Conservation (phyloP, 768 basidiomycete species). For the Podaxis pistillaris region DNA sequence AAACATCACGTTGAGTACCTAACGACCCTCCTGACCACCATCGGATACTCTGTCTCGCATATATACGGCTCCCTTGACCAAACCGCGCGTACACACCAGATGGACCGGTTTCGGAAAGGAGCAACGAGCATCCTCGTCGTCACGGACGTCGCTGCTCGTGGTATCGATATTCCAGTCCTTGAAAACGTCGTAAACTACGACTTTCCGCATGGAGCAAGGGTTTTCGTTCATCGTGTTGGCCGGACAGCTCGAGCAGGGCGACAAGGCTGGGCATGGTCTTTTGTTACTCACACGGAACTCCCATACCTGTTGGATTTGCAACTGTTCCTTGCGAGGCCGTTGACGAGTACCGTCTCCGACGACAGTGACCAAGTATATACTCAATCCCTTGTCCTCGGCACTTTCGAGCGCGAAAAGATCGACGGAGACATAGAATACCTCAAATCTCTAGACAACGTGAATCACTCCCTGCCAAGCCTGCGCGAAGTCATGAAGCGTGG, state of each 20-base stretch:
- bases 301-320: slow-evolving; percentile 92
- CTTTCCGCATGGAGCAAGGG: slow-evolving; percentile 89
- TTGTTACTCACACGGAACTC: slow-evolving; percentile 81
- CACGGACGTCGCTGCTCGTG: slow-evolving; percentile 97
- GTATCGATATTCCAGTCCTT: slow-evolving; percentile 95
- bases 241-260: slow-evolving; percentile 94
- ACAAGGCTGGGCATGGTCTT: slow-evolving; percentile 96
- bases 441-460: slow-evolving; percentile 57
- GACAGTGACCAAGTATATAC: slow-evolving; percentile 64
- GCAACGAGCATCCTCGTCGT: slow-evolving; percentile 85
- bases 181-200: slow-evolving; percentile 99
- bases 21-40: slow-evolving; percentile 67
- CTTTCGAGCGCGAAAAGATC: slow-evolving; percentile 73
- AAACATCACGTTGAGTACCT: slow-evolving; percentile 99
- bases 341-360: slow-evolving; percentile 51
- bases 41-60: slow-evolving; percentile 87
- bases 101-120: slow-evolving; percentile 86
- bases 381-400: slow-evolving; percentile 74
- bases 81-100: slow-evolving; percentile 81
- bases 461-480: slow-evolving; percentile 63
- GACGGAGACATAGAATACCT: slow-evolving; percentile 87
- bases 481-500: slow-evolving; percentile 86
- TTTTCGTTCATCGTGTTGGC: slow-evolving; percentile 96
- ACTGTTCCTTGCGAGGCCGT: slow-evolving; percentile 82
- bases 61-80: slow-evolving; percentile 98